phyloP scores from a whole-genome alignment of 2,329 filamentous ascomycete species.

The Albophoma yamanashiensis region DNA sequence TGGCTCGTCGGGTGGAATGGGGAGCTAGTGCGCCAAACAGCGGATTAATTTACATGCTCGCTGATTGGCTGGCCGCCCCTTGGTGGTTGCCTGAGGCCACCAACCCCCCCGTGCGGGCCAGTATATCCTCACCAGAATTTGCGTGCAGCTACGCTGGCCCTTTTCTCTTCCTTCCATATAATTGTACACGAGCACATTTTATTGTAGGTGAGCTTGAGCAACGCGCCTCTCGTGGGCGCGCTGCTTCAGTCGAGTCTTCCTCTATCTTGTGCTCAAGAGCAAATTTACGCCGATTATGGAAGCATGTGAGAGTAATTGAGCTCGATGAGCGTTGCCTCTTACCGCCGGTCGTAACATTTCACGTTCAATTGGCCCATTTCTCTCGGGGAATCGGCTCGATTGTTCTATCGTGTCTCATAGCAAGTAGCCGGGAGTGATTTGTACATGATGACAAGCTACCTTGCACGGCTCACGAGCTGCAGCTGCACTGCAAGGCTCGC shows the following conservation, averaged over 20 bases:
- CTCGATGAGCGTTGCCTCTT: constrained; percentile 57
- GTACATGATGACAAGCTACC: not conserved
- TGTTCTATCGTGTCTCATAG: not conserved
- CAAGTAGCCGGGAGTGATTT: not conserved
- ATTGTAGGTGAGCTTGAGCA: constrained; percentile 60
- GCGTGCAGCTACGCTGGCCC: constrained; percentile 4
- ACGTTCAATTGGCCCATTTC: not conserved
- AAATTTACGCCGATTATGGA: constrained; percentile 58
- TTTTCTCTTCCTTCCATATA: constrained; percentile 29
- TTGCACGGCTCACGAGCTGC: constrained; percentile 56
- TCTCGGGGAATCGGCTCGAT: not conserved
- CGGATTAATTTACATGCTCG: constrained; percentile 29
- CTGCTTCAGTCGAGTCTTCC: constrained; percentile 51
- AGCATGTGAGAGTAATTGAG: constrained; percentile 50
- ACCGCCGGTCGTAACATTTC: constrained; percentile 62
- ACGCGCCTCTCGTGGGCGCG: constrained; percentile 21
- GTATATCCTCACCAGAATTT: constrained; percentile 8
- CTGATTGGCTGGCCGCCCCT: constrained; percentile 26
- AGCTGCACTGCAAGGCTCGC: constrained; percentile 87
- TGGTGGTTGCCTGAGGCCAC: constrained; percentile 26
- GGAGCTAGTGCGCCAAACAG: constrained; percentile 16
- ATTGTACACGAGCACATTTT: constrained; percentile 61
- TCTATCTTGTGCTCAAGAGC: constrained; percentile 64
- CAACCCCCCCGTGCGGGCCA: not conserved
- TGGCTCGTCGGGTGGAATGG: constrained; percentile 25